Evolutionary conservation across 129 eudicot species (phyloP).

Genomic region (Saussurea involucrata): DNA sequence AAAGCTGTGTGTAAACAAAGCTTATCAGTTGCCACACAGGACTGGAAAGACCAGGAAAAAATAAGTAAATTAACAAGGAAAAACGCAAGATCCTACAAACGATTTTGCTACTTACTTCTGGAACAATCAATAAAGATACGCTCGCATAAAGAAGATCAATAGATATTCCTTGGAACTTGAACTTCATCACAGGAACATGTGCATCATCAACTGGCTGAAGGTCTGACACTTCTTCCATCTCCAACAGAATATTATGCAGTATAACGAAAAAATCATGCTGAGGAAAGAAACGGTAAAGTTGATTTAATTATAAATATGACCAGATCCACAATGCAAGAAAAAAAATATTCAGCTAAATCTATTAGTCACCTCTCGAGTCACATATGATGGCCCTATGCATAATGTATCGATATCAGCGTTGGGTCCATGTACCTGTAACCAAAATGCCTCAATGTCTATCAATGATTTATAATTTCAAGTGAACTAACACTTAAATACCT

Average conservation of each 20-base stretch:
- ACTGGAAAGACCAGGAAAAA: neutral
- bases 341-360: neutral
- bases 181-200: slow-evolving; percentile 43
- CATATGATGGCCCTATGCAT: slow-evolving; percentile 42
- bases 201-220: slow-evolving; percentile 39
- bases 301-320: slow-evolving; percentile 6
- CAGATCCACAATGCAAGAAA: neutral
- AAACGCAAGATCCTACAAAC: neutral
- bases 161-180: slow-evolving; percentile 41
- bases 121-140: slow-evolving; percentile 35
- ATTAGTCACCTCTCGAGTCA: slow-evolving; percentile 33
- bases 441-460: slow-evolving; percentile 6
- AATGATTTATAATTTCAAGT: slow-evolving; percentile 7
- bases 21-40: neutral
- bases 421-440: slow-evolving; percentile 41
- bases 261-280: slow-evolving; percentile 34
- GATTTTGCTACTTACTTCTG: slow-evolving; percentile 28
- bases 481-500: neutral
- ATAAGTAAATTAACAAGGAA: slow-evolving; percentile 9
- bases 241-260: slow-evolving; percentile 29
- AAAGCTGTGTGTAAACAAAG: neutral
- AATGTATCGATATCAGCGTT: slow-evolving; percentile 39
- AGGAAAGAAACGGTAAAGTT: slow-evolving; percentile 5
- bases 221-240: slow-evolving; percentile 42
- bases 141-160: slow-evolving; percentile 46